These are phyloP conservation scores for Tagetes patula DNA, from an alignment of 129 eudicot species.

Conservation along the genomic window DNA sequence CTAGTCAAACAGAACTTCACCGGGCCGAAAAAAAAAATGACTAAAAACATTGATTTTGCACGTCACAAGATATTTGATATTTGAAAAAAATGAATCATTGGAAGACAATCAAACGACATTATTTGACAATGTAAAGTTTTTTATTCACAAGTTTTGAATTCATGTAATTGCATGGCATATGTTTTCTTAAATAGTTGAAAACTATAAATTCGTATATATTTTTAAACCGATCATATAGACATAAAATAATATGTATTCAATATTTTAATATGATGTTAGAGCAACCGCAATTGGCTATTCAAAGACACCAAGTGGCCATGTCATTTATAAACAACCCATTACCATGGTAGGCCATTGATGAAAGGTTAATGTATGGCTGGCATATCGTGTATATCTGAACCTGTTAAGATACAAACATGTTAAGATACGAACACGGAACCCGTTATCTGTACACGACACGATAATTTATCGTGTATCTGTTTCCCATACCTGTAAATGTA, in stretches of 20 bases:
- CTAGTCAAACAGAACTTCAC: constrained; percentile 9
- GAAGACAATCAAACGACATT: background rate
- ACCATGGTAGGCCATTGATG: too few species aligned
- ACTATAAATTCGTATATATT: background rate
- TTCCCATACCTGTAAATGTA: too few species aligned
- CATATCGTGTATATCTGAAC: too few species aligned
- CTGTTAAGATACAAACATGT: too few species aligned
- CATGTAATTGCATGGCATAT: background rate
- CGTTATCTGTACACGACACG: too few species aligned
- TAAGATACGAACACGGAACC: too few species aligned
- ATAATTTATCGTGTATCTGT: too few species aligned
- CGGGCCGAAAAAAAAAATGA: background rate
- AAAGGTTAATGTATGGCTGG: too few species aligned
- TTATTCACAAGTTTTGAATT: background rate
- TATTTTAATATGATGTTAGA: background rate
- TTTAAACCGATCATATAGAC: background rate
- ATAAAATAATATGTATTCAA: background rate
- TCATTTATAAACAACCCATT: too few species aligned
- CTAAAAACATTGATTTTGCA: background rate
- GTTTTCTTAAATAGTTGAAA: background rate
- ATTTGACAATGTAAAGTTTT: background rate
- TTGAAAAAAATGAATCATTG: background rate
- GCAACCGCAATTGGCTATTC: background rate
- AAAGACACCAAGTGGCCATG: background rate
- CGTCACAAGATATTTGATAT: background rate